Conservation (phyloP, 2,329 filamentous ascomycete genomes). For the Magnaporthiopsis incrustans region DNA sequence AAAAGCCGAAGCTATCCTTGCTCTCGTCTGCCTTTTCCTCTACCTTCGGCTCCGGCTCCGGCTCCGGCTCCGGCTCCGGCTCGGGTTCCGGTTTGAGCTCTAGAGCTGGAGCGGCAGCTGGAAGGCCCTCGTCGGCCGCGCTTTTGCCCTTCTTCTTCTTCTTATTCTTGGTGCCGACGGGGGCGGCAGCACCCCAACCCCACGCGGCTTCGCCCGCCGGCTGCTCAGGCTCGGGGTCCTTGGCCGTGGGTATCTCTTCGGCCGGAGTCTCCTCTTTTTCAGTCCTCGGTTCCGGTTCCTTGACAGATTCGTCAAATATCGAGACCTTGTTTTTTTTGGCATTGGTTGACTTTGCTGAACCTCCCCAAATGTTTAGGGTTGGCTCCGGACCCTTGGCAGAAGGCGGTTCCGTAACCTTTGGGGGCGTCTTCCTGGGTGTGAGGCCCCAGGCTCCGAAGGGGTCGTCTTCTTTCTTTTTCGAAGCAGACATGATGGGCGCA, state of each 20-base stretch:
- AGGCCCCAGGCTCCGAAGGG: background rate
- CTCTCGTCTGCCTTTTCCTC: constrained; percentile 27
- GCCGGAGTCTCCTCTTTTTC: constrained; percentile 23
- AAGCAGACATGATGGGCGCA: background rate
- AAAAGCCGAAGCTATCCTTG: constrained; percentile 20
- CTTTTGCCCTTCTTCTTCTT: constrained; percentile 37
- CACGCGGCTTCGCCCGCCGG: constrained; percentile 19
- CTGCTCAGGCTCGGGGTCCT: constrained; percentile 13
- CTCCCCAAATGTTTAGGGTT: constrained; percentile 21
- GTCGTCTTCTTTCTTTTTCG: constrained; percentile 20
- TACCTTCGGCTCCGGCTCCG: constrained; percentile 23
- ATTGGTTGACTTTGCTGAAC: constrained; percentile 35
- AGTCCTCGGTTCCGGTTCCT: constrained; percentile 16
- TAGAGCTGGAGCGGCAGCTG: constrained; percentile 27
- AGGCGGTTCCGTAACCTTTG: constrained; percentile 22
- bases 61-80: constrained; percentile 15
- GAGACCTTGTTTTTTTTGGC: constrained; percentile 28
- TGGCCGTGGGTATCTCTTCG: constrained; percentile 14
- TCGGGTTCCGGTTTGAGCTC: constrained; percentile 12
- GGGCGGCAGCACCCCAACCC: constrained; percentile 23
- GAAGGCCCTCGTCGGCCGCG: constrained; percentile 20
- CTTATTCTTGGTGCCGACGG: constrained; percentile 23
- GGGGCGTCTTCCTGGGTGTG: constrained; percentile 26
- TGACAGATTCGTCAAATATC: constrained; percentile 12
- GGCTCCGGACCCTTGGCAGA: constrained; percentile 17